Evolutionary conservation across 2,329 filamentous ascomycete genomes (phyloP).

Genomic region (Mycosphaerella sp.): DNA sequence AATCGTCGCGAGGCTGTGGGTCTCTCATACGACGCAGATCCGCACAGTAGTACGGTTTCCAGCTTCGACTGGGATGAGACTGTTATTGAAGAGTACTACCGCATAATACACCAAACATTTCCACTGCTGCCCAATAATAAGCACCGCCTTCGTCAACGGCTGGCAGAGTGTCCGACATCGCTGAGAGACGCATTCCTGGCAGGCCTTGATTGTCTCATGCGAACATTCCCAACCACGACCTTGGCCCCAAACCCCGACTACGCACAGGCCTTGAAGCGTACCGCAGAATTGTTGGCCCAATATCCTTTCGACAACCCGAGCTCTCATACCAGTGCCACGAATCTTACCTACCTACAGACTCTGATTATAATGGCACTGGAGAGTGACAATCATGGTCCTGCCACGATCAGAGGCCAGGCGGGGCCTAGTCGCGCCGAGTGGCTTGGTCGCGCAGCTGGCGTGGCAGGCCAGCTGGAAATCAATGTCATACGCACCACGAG

Average conservation of each 20-base stretch:
- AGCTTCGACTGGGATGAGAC: slow-evolving; percentile 43
- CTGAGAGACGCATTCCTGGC: slow-evolving; percentile 60
- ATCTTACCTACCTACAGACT: slow-evolving; percentile 57
- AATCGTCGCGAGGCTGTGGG: slow-evolving; percentile 28
- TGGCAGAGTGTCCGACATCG: slow-evolving; percentile 50
- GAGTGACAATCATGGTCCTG: slow-evolving; percentile 52
- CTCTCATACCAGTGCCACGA: slow-evolving; percentile 37
- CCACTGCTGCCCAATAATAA: slow-evolving; percentile 58
- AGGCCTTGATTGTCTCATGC: slow-evolving; percentile 55
- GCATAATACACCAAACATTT: slow-evolving; percentile 59
- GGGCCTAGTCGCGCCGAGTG: slow-evolving; percentile 49
- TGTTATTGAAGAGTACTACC: slow-evolving; percentile 51
- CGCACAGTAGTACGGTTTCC: slow-evolving; percentile 12
- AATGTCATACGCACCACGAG: slow-evolving; percentile 42
- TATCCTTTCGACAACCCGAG: slow-evolving; percentile 42
- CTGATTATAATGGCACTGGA: slow-evolving; percentile 61
- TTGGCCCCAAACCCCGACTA: slow-evolving; percentile 33
- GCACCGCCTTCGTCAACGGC: slow-evolving; percentile 48
- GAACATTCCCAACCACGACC: slow-evolving; percentile 44
- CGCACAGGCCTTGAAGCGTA: slow-evolving; percentile 36
- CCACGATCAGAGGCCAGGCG: slow-evolving; percentile 41
- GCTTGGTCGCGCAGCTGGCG: slow-evolving; percentile 58
- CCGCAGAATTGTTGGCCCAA: slow-evolving; percentile 39
- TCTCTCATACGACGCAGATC: slow-evolving; percentile 25
- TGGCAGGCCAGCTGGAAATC: slow-evolving; percentile 60